A percentile compares a stretch with the other conserved stretches of the same genome.
Evolutionary conservation across 495 filamentous ascomycete species (phyloP).

Genomic region (Xanthoparmelia taractica): DNA sequence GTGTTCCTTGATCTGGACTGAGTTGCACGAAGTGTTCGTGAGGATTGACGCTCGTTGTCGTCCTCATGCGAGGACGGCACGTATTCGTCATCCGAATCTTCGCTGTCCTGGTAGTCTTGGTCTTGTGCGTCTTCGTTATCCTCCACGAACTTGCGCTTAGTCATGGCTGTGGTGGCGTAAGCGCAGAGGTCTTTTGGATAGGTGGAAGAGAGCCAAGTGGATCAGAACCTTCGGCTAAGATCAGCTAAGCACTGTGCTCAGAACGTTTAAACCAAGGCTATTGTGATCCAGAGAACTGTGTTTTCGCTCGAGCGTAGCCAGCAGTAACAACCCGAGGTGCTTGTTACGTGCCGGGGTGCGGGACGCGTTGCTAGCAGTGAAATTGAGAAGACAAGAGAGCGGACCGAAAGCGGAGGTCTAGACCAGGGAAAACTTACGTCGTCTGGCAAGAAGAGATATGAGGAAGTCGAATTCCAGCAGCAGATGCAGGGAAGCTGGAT

Average conservation of each 20-base stretch:
- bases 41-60: rapidly evolving
- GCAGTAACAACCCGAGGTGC: not conserved
- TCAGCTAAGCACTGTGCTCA: not conserved
- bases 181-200: not conserved
- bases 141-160: not conserved
- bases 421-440: too few species aligned
- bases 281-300: not conserved
- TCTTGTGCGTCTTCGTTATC: not conserved
- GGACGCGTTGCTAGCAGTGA: not conserved
- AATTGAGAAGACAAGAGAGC: not conserved
- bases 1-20: not conserved
- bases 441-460: too few species aligned
- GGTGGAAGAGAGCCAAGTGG: not conserved
- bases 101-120: not conserved
- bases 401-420: not conserved
- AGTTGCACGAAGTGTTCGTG: not conserved
- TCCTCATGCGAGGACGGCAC: not conserved
- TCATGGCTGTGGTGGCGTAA: not conserved
- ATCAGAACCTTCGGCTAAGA: not conserved
- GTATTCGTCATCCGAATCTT: not conserved
- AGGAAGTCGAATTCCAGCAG: not conserved
- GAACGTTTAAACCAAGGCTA: not conserved
- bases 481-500: not conserved
- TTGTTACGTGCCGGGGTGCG: not conserved
- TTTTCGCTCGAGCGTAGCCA: not conserved